Base-by-base conservation (phyloP, 1,139 yeast species). In the Sugiyamaella japonica region DNA sequence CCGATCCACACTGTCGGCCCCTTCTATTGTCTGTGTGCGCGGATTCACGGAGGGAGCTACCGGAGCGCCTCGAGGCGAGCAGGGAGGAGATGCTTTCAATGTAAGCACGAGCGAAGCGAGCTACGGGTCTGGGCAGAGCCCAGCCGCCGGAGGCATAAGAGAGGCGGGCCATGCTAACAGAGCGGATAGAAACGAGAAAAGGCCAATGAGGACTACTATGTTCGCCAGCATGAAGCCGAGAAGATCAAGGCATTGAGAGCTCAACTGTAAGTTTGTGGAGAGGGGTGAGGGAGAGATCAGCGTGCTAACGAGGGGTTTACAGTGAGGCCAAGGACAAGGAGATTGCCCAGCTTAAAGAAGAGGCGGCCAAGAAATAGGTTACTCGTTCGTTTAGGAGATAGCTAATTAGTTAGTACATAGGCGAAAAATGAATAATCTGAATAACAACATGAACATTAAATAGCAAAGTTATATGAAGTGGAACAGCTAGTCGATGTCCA, bases 171-270 rank as follows among this genome's bases (percentile, higher is more conserved):
- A 20, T 39, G 16, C 43, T 39, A 39, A 39, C 43, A 4, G n/a
- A 3, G 29, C 4, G 6, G 16, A 13, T 58, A 76, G 79, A 80
- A 83, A 70, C 83, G 89, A 67, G 90, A 85, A 73, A 80, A 80
- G 74, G 89, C 89, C 58, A 79, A 79, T 64, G 90, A 85, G 74
- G 86, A 84, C 71, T 73, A 70, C 64, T 85, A 80, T 73, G 76
- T 84, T 68, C 80, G 81, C 66, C 79, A 79, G 67, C 80, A 74
- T 61, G 89, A 85, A 73, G 80, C 80, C 68, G 88, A 83, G 67
- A 81, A 80, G 72, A 73, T 84, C 63, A 77, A 76, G 59, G 76
- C 76, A 47, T 73, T 83, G 64, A 78, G 73, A 63, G 67, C 64
- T 36, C 52, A 64, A 49, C 57, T 66, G 59, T 59, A 57, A 52